Evolutionary conservation across 2,329 filamentous ascomycete genomes (phyloP).

Genomic region (Paradendryphiella salina): DNA sequence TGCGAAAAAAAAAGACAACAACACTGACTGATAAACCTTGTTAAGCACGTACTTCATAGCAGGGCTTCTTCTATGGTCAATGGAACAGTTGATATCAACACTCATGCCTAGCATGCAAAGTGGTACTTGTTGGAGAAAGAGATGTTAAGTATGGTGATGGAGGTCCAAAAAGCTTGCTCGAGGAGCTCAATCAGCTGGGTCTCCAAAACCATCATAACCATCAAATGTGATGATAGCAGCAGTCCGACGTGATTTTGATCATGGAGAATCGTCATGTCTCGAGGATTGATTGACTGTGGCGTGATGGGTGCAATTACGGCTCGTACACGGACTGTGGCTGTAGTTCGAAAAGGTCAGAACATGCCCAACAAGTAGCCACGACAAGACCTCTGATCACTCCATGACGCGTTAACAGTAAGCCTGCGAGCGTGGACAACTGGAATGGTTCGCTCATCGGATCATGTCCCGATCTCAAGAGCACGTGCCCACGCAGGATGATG

Average conservation of each 20-base stretch:
- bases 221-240: no score
- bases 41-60: background rate
- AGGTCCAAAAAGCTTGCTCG: no score
- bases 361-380: background rate
- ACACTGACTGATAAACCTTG: background rate
- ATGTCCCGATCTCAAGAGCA: slow-evolving; percentile 11
- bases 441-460: slow-evolving; percentile 11
- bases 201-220: no score
- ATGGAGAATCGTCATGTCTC: no score
- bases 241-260: no score
- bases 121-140: background rate
- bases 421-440: slow-evolving; percentile 1
- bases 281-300: no score
- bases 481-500: slow-evolving; percentile 11
- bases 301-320: no score
- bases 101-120: background rate
- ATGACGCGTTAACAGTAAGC: background rate
- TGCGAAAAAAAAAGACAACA: background rate
- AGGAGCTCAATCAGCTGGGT: no score
- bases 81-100: background rate
- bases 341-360: background rate
- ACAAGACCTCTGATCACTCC: slow-evolving; percentile 2
- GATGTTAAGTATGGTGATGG: background rate
- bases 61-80: background rate
- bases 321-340: background rate